Evolutionary conservation across 179 eudicot genomes (phyloP).

Genomic region (Spergularia azorica): DNA sequence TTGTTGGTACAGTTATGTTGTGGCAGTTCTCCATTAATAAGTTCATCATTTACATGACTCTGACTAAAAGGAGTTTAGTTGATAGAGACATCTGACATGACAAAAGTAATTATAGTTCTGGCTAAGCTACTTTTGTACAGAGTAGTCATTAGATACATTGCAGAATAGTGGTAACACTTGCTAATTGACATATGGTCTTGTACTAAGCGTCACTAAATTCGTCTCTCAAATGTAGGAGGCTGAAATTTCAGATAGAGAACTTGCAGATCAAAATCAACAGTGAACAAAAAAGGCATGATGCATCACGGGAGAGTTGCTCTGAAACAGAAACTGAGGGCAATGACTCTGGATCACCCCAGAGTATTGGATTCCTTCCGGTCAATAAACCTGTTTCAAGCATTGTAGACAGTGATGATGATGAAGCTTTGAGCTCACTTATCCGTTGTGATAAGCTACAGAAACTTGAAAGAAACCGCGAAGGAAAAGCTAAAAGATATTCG

Average conservation of each 20-base stretch:
- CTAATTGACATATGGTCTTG: background rate
- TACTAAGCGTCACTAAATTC: background rate
- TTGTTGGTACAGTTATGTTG: background rate
- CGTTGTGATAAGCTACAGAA: conserved; percentile 32
- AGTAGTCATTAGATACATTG: background rate
- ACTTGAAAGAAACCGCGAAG: conserved; percentile 30
- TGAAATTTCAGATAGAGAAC: conserved; percentile 56
- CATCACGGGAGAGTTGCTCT: conserved; percentile 59
- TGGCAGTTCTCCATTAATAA: background rate
- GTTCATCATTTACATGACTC: background rate
- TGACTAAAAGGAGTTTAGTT: background rate
- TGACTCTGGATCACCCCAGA: conserved; percentile 44
- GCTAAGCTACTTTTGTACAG: background rate
- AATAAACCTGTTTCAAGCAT: conserved; percentile 30
- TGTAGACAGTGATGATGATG: conserved; percentile 49
- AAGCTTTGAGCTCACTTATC: conserved; percentile 50
- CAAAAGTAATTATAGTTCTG: background rate
- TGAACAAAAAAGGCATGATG: conserved; percentile 32
- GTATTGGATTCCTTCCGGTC: conserved; percentile 26
- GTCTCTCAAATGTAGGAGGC: conserved; percentile 48
- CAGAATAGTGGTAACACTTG: background rate
- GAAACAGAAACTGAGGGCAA: conserved; percentile 82
- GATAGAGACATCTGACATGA: background rate
- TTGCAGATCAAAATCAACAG: conserved; percentile 44
- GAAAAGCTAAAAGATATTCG: conserved; percentile 26